These are phyloP conservation scores for Protomyces gravidus DNA, from an alignment of 1,139 yeast genomes.

Conservation along the genomic window DNA sequence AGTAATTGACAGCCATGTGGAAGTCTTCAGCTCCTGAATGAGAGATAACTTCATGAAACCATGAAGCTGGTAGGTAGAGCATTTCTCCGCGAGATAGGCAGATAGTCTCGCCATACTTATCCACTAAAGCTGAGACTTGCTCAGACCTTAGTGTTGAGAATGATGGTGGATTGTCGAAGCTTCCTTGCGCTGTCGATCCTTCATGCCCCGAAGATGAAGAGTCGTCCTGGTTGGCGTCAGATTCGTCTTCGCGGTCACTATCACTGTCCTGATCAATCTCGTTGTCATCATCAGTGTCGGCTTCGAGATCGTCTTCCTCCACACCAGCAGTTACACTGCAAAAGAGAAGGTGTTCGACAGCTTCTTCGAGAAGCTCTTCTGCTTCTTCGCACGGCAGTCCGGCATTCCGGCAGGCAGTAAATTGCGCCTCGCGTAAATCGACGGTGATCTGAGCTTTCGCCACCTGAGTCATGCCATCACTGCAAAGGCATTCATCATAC, in stretches of 20 bases:
- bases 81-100: conserved; percentile 18
- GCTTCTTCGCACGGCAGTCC: conserved; percentile 8
- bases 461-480: conserved; percentile 25
- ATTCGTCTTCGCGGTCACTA: not conserved
- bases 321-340: conserved; percentile 1
- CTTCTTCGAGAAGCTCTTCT: conserved; percentile 10
- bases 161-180: conserved; percentile 5
- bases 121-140: not conserved
- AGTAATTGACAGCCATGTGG: conserved; percentile 30
- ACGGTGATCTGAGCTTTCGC: conserved; percentile 6
- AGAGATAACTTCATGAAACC: conserved; percentile 30
- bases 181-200: too few relatives aligned
- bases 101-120: conserved; percentile 8
- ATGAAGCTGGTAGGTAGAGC: conserved; percentile 29
- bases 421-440: conserved; percentile 2
- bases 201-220: not conserved
- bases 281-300: not conserved
- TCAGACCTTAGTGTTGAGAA: conserved; percentile 9
- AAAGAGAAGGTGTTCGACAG: conserved; percentile 3
- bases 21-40: conserved; percentile 6
- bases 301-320: conserved; percentile 23
- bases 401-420: not conserved
- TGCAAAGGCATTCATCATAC: conserved; percentile 6
- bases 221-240: not conserved
- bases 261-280: not conserved